Evolutionary conservation across 352 stramenopile genomes (phyloP), one percentile per base, ranked within the genome.

Genomic region (Phytophthora syringae): DNA sequence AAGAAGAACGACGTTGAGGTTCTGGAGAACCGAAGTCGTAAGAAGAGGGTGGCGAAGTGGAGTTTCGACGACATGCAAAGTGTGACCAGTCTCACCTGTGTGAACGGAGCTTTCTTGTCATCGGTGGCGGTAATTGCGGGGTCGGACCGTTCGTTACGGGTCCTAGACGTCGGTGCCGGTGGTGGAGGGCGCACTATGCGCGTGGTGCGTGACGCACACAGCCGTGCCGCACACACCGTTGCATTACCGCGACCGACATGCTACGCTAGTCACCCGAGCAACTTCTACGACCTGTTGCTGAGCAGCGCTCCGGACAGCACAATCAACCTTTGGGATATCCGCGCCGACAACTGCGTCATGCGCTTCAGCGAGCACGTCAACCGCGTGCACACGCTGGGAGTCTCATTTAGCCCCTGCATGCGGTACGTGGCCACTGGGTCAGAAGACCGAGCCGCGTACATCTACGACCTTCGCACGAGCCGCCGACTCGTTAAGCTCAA

Each of bases 371-470:
- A 94, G 55, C 90, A 97, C 63, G 67, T 87, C 16, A 96, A 97
- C 71, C 84, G 87, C 51, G 83, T 93, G 15, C 88, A 97, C 25
- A 60, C 67, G 5, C 52, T 96, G 2, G 83, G 84, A 7, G 64
- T 84, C 30, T 76, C 82, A 13, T 97, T 97, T 60, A 95, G 84
- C 48, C 91, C 90, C 3, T 97, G 91, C 74, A 95, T 96, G 87
- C 86, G 91, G 16, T 97, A 96, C 65, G 74, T 97, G 20, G 88
- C 89, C 7, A 93, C 83, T 3, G 91, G 91, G 34, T 96, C 85
- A 1, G 90, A 97, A 70, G 91, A 97, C 56, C 82, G 90, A 5
- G 60, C 72, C 7, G 72, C 77, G 11, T 96, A 95, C 63, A 51
- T 97, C 42, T 97, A 97, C 73, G 90, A 97, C 56, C 76, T 97